Percentiles rank a stretch among this genome's conserved stretches.
Conservation (phyloP, 768 basidiomycete genomes). For the Leccinellum rugosiceps region DNA sequence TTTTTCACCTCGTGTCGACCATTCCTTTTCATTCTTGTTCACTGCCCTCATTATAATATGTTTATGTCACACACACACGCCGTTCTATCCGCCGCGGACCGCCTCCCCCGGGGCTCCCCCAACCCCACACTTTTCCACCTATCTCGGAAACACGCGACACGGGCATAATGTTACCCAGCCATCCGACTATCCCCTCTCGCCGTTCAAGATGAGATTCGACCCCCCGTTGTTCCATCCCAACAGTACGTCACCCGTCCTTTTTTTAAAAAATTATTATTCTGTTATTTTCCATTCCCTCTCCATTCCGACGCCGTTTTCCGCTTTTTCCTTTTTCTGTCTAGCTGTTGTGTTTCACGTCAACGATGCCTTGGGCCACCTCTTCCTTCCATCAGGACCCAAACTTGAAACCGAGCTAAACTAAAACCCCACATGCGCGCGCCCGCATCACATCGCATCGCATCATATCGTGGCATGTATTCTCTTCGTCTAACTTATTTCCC, state of each 20-base stretch:
- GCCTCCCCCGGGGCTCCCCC: not conserved
- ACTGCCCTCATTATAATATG: too few species aligned
- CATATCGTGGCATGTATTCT: not conserved
- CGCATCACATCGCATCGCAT: not conserved
- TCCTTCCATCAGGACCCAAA: too few species aligned
- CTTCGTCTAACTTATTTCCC: not conserved
- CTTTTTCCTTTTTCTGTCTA: not conserved
- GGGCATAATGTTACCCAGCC: constrained; percentile 43
- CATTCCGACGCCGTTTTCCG: not conserved
- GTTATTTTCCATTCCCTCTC: not conserved
- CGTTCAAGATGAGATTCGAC: constrained; percentile 99
- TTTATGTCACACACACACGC: not conserved
- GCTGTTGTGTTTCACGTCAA: not conserved
- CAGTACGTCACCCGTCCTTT: constrained; percentile 50
- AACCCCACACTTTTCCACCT: not conserved
- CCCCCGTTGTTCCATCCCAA: constrained; percentile 98
- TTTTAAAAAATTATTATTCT: too few species aligned
- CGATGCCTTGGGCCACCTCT: too few species aligned
- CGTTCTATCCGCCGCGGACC: not conserved
- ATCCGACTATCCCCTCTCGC: constrained; percentile 91
- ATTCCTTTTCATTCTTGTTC: not conserved
- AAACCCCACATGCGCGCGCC: not conserved
- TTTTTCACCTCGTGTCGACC: not conserved
- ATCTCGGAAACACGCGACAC: not conserved
- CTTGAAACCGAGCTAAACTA: not conserved